These are phyloP conservation scores for Geotrichum citri-aurantii DNA, from an alignment of 1,139 yeast genomes.

Conservation along the genomic window DNA sequence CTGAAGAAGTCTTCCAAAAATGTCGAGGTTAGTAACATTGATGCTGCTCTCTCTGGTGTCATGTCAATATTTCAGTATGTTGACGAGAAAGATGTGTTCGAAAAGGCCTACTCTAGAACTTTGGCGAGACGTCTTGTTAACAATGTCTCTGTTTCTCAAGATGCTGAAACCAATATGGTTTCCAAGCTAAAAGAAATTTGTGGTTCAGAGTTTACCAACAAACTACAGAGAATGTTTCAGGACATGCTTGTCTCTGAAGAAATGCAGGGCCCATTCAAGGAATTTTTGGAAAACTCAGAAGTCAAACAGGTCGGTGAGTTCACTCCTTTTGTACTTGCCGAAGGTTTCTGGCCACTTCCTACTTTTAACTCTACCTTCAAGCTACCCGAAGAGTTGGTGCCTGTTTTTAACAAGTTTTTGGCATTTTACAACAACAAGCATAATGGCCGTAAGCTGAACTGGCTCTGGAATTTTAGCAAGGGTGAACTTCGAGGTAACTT, in stretches of 20 bases:
- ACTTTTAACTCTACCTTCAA: constrained; percentile 45
- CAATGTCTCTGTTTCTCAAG: constrained; percentile 75
- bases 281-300: constrained; percentile 33
- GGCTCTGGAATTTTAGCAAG: constrained; percentile 95
- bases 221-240: constrained; percentile 93
- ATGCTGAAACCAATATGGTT: constrained; percentile 80
- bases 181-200: constrained; percentile 85
- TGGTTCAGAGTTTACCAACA: constrained; percentile 87
- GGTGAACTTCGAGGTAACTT: constrained; percentile 90
- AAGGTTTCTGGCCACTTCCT: constrained; percentile 85
- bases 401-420: constrained; percentile 62
- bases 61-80: constrained; percentile 84
- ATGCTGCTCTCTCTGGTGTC: constrained; percentile 60
- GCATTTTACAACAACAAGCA: constrained; percentile 69
- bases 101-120: constrained; percentile 82
- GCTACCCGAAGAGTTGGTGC: constrained; percentile 57
- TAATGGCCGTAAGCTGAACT: constrained; percentile 80
- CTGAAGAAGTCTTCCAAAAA: constrained; percentile 70
- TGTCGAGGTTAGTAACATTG: constrained; percentile 63
- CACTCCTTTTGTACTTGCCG: constrained; percentile 74
- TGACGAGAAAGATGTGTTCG: constrained; percentile 93
- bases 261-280: constrained; percentile 59
- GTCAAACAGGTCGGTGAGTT: constrained; percentile 48
- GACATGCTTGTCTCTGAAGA: constrained; percentile 87
- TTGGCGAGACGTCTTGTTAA: constrained; percentile 85